These are phyloP conservation scores for Gossypioides kirkii DNA, from an alignment of 345 rosid genomes.

Conservation along the genomic window DNA sequence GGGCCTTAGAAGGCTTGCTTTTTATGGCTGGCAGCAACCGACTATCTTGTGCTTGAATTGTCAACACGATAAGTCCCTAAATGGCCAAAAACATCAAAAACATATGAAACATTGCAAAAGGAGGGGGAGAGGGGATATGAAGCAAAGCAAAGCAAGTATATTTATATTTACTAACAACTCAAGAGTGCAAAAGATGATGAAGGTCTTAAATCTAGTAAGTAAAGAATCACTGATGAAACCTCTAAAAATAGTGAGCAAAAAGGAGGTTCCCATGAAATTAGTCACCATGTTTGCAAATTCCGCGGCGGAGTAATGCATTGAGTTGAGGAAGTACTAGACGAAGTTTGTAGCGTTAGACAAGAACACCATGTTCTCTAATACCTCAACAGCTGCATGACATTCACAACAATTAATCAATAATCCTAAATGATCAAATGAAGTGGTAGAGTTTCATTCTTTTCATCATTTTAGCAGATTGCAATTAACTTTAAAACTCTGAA, in stretches of 20 bases:
- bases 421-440: not conserved
- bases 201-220: conserved; percentile 42
- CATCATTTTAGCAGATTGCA: not conserved
- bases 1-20: conserved; percentile 24
- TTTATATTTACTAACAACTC: conserved; percentile 42
- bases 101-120: not conserved
- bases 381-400: conserved; percentile 42
- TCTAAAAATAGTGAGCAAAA: conserved; percentile 51
- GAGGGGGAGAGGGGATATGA: not conserved
- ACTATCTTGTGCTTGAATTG: conserved; percentile 42
- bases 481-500: too few relatives aligned
- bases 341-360: conserved; percentile 46
- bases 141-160: not conserved
- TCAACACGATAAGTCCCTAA: conserved; percentile 49
- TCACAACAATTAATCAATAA: not conserved
- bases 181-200: conserved; percentile 31
- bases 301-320: conserved; percentile 49
- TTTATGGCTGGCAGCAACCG: conserved; percentile 33
- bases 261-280: conserved; percentile 64
- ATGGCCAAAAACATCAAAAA: not conserved
- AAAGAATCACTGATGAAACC: conserved; percentile 59
- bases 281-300: conserved; percentile 57
- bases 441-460: not conserved
- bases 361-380: conserved; percentile 65
- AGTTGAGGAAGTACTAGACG: conserved; percentile 36